These are phyloP conservation scores for Amanita rubescens DNA, from an alignment of 768 basidiomycete genomes.

Conservation along the genomic window DNA sequence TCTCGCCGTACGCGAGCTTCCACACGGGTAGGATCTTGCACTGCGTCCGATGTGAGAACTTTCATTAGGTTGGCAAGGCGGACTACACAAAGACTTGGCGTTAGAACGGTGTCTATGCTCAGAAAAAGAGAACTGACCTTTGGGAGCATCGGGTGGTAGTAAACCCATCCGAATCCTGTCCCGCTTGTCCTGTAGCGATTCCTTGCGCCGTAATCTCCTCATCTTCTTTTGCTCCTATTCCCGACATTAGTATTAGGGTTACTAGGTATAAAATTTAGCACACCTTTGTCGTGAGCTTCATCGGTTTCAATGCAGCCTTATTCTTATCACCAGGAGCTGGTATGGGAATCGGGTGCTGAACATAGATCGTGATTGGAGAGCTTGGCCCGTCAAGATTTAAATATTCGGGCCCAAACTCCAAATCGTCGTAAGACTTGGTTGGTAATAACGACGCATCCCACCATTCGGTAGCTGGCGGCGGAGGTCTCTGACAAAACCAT, in stretches of 20 bases:
- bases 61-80: slow-evolving; percentile 96
- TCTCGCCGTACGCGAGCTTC: slow-evolving; percentile 93
- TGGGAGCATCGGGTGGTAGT: slow-evolving; percentile 89
- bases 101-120: slow-evolving; percentile 2
- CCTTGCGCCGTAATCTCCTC: slow-evolving; percentile 80
- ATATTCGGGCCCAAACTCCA: slow-evolving; percentile 46
- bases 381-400: slow-evolving; percentile 59
- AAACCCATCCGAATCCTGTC: slow-evolving; percentile 96
- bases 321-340: slow-evolving; percentile 86
- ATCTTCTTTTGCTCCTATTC: slow-evolving; percentile 90
- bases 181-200: slow-evolving; percentile 88
- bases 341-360: slow-evolving; percentile 97
- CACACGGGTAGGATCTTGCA: slow-evolving; percentile 95
- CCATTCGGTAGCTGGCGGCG: slow-evolving; percentile 93
- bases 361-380: slow-evolving; percentile 81
- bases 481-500: slow-evolving; percentile 46
- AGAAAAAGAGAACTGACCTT: slow-evolving; percentile 44
- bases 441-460: slow-evolving; percentile 91
- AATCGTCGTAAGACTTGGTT: slow-evolving; percentile 71
- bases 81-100: slow-evolving; percentile 37
- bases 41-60: slow-evolving; percentile 91
- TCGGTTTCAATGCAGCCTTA: slow-evolving; percentile 66
- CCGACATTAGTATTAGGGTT: slow-evolving; percentile 14
- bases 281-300: slow-evolving; percentile 92
- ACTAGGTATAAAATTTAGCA: background rate